Conservation (phyloP, 192 early-diverging fungal genomes). For the Phlyctochytrium bullatum region DNA sequence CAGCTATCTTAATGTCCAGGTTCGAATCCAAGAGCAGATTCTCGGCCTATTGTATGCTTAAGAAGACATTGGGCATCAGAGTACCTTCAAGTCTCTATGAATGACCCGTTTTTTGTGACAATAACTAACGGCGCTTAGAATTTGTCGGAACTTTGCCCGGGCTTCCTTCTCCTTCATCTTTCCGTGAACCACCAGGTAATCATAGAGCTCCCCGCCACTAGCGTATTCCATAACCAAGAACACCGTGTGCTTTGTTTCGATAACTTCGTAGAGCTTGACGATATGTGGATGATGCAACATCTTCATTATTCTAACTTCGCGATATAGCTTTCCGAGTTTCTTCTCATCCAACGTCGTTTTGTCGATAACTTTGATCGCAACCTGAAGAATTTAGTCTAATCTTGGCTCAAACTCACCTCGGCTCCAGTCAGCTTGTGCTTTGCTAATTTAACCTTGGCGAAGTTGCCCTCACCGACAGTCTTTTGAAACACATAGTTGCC, state of each 20-base stretch:
- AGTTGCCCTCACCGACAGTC: conserved; percentile 98
- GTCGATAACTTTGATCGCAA: conserved; percentile 67
- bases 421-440: conserved; percentile 65
- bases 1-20: conserved; percentile 61
- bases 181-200: conserved; percentile 87
- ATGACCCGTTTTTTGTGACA: conserved; percentile 59
- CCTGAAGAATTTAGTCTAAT: conserved; percentile 29
- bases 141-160: conserved; percentile 58
- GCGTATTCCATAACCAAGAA: conserved; percentile 96
- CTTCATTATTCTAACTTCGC: conserved; percentile 67
- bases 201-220: conserved; percentile 91
- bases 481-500: conserved; percentile 92
- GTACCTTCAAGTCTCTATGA: conserved; percentile 63
- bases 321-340: conserved; percentile 61
- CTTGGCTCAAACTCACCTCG: conserved; percentile 36
- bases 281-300: conserved; percentile 83
- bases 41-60: conserved; percentile 38
- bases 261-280: conserved; percentile 80
- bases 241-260: conserved; percentile 84
- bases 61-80: conserved; percentile 29
- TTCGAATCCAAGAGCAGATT: conserved; percentile 59
- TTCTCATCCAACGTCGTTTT: conserved; percentile 62
- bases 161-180: conserved; percentile 69
- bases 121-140: conserved; percentile 60
- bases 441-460: conserved; percentile 97